These are phyloP conservation scores for Stramenopiles sp. DNA, from an alignment of 352 stramenopile species.

Conservation along the genomic window DNA sequence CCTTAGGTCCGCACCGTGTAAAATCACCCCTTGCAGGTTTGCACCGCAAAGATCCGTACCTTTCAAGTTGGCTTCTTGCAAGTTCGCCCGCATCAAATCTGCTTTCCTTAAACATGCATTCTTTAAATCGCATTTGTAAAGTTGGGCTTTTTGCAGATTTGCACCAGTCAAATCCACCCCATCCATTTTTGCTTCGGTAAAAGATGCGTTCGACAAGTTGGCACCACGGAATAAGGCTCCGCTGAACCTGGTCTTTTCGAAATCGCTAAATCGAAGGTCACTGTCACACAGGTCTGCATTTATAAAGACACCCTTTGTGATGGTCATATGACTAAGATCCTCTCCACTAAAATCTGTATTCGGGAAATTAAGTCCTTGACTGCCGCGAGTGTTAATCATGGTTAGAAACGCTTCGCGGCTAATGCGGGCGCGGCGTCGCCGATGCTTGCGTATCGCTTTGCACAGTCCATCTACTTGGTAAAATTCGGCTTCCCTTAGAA, in stretches of 20 bases:
- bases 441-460: slow-evolving; percentile 1
- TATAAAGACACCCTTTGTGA: slow-evolving; percentile 4
- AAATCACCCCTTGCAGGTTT: slow-evolving; percentile 8
- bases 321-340: slow-evolving; percentile 11
- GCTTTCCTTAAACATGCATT: slow-evolving; percentile 6
- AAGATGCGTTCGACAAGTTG: background rate
- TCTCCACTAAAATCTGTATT: slow-evolving; percentile 10
- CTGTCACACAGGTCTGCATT: background rate
- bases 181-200: slow-evolving; percentile 13
- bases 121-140: slow-evolving; percentile 13
- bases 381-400: slow-evolving; percentile 1
- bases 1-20: background rate
- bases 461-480: slow-evolving; percentile 10
- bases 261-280: slow-evolving; percentile 5
- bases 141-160: slow-evolving; percentile 6
- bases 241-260: background rate
- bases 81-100: slow-evolving; percentile 1
- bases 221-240: slow-evolving; percentile 1
- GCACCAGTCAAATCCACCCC: slow-evolving; percentile 5
- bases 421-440: background rate
- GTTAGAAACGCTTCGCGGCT: slow-evolving; percentile 6
- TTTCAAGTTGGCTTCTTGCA: slow-evolving; percentile 10
- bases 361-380: background rate
- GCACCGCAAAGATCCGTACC: slow-evolving; percentile 4
- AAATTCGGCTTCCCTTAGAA: slow-evolving; percentile 9